These are phyloP conservation scores for Termitomyces bulborhizus DNA, from an alignment of 768 basidiomycete genomes.

Conservation along the genomic window DNA sequence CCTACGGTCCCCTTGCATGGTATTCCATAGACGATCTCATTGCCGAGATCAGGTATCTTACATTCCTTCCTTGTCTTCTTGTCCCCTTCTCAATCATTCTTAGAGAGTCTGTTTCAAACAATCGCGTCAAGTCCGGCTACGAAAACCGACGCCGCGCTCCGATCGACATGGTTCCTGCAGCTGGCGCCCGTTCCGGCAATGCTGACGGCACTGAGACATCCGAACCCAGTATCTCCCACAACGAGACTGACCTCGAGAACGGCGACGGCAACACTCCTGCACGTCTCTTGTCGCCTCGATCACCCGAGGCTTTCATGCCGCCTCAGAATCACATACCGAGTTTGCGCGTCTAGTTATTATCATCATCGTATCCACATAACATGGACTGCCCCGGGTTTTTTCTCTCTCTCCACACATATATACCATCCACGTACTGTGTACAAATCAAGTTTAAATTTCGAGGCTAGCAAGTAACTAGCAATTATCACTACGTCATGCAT, in stretches of 20 bases:
- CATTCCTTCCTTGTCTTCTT: neutral
- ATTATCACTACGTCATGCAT: slow-evolving; percentile 10
- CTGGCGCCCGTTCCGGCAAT: slow-evolving; percentile 60
- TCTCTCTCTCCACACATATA: slow-evolving; percentile 6
- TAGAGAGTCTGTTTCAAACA: slow-evolving; percentile 78
- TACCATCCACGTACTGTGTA: slow-evolving; percentile 11
- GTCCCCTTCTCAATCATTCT: neutral
- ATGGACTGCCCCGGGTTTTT: slow-evolving; percentile 1
- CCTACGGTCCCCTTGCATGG: slow-evolving; percentile 66
- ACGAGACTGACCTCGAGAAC: slow-evolving; percentile 38
- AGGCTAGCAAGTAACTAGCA: neutral
- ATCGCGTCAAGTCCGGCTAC: slow-evolving; percentile 77
- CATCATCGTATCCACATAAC: slow-evolving; percentile 2
- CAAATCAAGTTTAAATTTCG: slow-evolving; percentile 5
- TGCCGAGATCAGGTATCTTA: slow-evolving; percentile 65
- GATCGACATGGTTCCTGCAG: slow-evolving; percentile 68
- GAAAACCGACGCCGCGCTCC: slow-evolving; percentile 51
- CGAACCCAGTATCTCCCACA: slow-evolving; percentile 38
- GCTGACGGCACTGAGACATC: slow-evolving; percentile 63
- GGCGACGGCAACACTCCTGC: slow-evolving; percentile 24
- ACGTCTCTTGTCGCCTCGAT: slow-evolving; percentile 19
- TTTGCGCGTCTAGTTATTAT: slow-evolving; percentile 28
- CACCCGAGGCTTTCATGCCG: slow-evolving; percentile 20
- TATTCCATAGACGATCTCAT: slow-evolving; percentile 74
- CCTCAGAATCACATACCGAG: slow-evolving; percentile 35